Conservation (phyloP, 139 green algal species). For the Yamagishiella unicocca region DNA sequence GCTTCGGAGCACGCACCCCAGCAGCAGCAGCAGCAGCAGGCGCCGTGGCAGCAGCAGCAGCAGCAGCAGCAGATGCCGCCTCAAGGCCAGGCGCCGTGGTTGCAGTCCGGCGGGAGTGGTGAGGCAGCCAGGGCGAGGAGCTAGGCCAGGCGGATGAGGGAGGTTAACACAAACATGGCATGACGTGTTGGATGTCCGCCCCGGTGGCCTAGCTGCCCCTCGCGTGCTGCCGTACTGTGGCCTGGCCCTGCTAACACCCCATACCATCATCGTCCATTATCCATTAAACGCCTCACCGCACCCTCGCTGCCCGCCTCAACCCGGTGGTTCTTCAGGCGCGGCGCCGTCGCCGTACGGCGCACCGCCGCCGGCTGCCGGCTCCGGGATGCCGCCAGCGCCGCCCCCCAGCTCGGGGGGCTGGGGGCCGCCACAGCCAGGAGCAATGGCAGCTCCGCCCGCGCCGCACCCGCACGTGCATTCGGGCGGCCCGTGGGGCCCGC, state of each 20-base stretch:
- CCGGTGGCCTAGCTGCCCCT: too few relatives aligned
- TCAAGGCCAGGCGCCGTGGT: background rate
- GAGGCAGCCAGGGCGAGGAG: too few relatives aligned
- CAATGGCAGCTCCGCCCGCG: background rate
- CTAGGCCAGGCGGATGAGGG: too few relatives aligned
- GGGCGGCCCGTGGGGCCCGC: background rate
- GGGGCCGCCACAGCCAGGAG: background rate
- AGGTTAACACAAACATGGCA: too few relatives aligned
- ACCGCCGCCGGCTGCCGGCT: too few relatives aligned
- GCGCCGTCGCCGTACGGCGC: slow-evolving; percentile 1
- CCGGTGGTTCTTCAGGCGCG: too few relatives aligned
- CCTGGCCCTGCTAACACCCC: too few relatives aligned
- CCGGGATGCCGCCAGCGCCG: background rate
- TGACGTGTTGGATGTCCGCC: too few relatives aligned
- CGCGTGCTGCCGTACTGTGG: too few relatives aligned
- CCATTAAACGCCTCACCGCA: too few relatives aligned
- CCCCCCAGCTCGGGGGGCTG: background rate
- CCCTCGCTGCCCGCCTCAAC: too few relatives aligned
- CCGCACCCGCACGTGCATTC: background rate
- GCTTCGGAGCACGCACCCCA: background rate
- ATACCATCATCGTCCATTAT: background rate
- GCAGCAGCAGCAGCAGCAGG: background rate
- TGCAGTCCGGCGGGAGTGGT: too few relatives aligned
- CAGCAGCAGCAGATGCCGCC: slow-evolving; percentile 12
- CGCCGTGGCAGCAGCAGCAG: background rate